These are phyloP conservation scores for Hemisphaericaspora subhashii DNA, from an alignment of 1,139 yeast species.

Conservation along the genomic window DNA sequence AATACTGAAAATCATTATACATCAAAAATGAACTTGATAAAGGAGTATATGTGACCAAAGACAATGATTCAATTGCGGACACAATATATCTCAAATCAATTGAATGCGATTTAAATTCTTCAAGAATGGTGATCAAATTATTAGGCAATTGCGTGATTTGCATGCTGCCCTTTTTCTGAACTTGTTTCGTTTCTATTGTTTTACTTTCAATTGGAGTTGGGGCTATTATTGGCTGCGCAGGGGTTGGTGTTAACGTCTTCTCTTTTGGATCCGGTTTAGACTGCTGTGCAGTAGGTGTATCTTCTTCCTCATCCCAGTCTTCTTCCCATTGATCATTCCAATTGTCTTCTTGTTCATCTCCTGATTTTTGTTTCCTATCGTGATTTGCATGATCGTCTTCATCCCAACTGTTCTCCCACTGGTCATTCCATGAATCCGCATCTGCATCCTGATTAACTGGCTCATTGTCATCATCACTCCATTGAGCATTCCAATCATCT, in stretches of 20 bases:
- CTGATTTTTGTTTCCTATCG: conserved; percentile 4
- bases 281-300: conserved; percentile 3
- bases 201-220: background rate
- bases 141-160: conserved; percentile 23
- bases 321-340: conserved; percentile 11
- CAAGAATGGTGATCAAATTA: conserved; percentile 20
- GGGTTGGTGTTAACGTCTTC: conserved; percentile 1
- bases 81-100: conserved; percentile 16
- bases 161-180: conserved; percentile 13
- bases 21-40: conserved; percentile 33
- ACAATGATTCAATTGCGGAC: conserved; percentile 31
- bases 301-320: conserved; percentile 14
- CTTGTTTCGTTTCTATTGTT: background rate
- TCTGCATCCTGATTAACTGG: background rate
- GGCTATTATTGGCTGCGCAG: background rate
- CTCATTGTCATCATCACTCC: conserved; percentile 10
- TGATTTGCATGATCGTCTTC: conserved; percentile 25
- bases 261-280: conserved; percentile 1
- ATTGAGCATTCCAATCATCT: conserved; percentile 11
- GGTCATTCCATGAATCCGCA: conserved; percentile 1
- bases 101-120: conserved; percentile 20
- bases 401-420: conserved; percentile 25
- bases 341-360: conserved; percentile 6
- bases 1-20: conserved; percentile 35
- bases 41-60: conserved; percentile 35